A percentile compares a stretch with the other conserved stretches of the same genome.
Evolutionary conservation across 768 basidiomycete genomes (phyloP).

Genomic region (Pleurotus ostreatus): DNA sequence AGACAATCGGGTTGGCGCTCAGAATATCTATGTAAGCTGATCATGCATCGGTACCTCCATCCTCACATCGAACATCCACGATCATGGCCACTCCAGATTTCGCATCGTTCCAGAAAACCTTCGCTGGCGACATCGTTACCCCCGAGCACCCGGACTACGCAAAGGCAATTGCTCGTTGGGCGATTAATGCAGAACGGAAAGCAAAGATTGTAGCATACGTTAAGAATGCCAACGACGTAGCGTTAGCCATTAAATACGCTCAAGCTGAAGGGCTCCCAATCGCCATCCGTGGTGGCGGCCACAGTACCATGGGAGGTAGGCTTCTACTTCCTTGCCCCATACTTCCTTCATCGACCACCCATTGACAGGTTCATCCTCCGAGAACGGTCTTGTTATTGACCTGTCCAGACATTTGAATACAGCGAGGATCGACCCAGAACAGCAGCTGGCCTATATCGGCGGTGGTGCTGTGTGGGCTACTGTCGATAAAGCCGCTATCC

Average conservation of each 20-base stretch:
- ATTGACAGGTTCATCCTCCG: slow-evolving; percentile 23
- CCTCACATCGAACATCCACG: too few relatives aligned
- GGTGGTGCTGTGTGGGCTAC: slow-evolving; percentile 35
- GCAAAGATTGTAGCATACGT: slow-evolving; percentile 32
- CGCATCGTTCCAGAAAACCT: slow-evolving; percentile 2
- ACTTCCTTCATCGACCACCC: background rate
- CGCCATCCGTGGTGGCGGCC: slow-evolving; percentile 36
- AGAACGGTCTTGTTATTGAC: slow-evolving; percentile 39
- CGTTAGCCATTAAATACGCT: slow-evolving; percentile 24
- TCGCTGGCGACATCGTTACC: slow-evolving; percentile 18
- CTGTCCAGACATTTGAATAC: slow-evolving; percentile 26
- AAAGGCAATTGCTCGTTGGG: slow-evolving; percentile 31
- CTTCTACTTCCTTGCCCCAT: background rate
- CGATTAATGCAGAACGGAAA: slow-evolving; percentile 23
- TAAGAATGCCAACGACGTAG: slow-evolving; percentile 26
- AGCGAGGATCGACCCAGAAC: slow-evolving; percentile 27
- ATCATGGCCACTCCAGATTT: background rate
- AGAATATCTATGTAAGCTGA: too few relatives aligned
- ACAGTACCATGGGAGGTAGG: slow-evolving; percentile 23
- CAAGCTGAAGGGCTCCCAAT: slow-evolving; percentile 20
- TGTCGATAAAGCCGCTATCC: slow-evolving; percentile 32
- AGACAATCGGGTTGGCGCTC: too few relatives aligned
- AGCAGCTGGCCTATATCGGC: slow-evolving; percentile 27
- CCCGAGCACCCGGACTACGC: slow-evolving; percentile 24
- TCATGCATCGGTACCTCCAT: too few relatives aligned